A percentile compares a stretch with the other conserved stretches of the same genome.
These are phyloP conservation scores for Penicillium palitans DNA, from an alignment of 2,329 filamentous ascomycete genomes.

Conservation along the genomic window DNA sequence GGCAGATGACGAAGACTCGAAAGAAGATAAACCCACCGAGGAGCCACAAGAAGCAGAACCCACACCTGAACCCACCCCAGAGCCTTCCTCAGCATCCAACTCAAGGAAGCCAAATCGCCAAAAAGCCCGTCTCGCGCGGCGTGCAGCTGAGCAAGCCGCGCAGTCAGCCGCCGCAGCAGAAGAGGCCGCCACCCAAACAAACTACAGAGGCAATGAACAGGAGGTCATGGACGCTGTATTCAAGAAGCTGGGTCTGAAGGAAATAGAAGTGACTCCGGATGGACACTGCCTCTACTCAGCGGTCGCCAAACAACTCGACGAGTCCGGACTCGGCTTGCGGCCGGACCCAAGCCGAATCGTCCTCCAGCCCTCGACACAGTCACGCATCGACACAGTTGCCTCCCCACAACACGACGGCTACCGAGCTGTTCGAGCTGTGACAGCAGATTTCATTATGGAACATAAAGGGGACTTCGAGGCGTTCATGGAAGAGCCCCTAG, in stretches of 20 bases:
- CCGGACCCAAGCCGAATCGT: conserved; percentile 40
- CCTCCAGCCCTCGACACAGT: conserved; percentile 32
- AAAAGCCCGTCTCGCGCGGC: conserved; percentile 85
- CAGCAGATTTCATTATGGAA: conserved; percentile 72
- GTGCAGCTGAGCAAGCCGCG: conserved; percentile 80
- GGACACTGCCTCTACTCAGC: conserved; percentile 95
- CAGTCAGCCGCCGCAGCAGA: conserved; percentile 65
- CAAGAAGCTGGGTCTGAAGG: conserved; percentile 61
- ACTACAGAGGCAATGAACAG: conserved; percentile 70
- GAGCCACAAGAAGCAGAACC: conserved; percentile 7
- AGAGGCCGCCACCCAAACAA: conserved; percentile 73
- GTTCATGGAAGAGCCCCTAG: conserved; percentile 80
- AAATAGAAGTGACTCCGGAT: conserved; percentile 82
- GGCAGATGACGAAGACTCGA: conserved; percentile 16
- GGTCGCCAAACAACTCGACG: conserved; percentile 76
- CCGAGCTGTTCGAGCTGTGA: conserved; percentile 65
- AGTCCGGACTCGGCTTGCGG: conserved; percentile 43
- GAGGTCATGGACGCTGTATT: conserved; percentile 70
- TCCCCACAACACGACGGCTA: conserved; percentile 55
- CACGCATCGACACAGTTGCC: conserved; percentile 35
- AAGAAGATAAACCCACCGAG: conserved; percentile 9
- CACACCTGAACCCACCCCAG: conserved; percentile 1
- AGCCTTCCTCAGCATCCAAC: conserved; percentile 6
- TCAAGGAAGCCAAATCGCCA: conserved; percentile 81
- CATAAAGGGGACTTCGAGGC: conserved; percentile 80